Base-by-base conservation (phyloP, 805 yeast genomes). In the Myxozyma kluyveri region DNA sequence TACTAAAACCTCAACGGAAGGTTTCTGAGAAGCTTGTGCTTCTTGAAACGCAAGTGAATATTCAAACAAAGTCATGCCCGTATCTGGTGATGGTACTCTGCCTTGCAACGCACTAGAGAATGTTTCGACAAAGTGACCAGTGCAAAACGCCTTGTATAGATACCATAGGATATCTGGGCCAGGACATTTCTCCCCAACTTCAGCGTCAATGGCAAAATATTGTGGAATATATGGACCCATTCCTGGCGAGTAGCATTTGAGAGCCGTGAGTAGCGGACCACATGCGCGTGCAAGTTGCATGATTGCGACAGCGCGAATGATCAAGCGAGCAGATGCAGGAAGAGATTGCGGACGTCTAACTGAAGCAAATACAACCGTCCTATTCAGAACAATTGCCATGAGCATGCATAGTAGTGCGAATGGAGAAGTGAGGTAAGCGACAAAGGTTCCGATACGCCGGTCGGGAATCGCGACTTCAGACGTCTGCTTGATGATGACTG, bases 41-140 rank as follows among this genome's bases (percentile, higher is more conserved):
- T 86, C 93, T 61, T 85, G 90, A 63, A 84, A 84, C 10, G 88
- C 86, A 14, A 84, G 65, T 3, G 91, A 83, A 61, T 81, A 84
- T 65, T 86, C 93, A 67, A 86, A 84, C 32, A 86, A 68, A 0
- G 93, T 82, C 57, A 85, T 71, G 0, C 88, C 88, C 14, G 83
- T 77, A 50, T 84, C 90, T 19, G 79, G 75, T 49, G 75, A 73
- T 5, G 88, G 85, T 23, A 70, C 67, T 39, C 71, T 71, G 7
- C 86, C 86, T 49, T 76, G 74, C 6, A 81, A 73, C 24, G 78
- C 79, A 2, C 84, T 73, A 7, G 81, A 71, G 61, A 84, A 81
- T 0, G 88, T 80, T 66, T 86, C 91, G 14, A 81, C 66, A 47
- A 82, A 81, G 62, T 82, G 82, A 61, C 81, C 80, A 22, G 77